Conservation (phyloP, 495 filamentous ascomycete species). For the Hapsidospora chrysogenum region DNA sequence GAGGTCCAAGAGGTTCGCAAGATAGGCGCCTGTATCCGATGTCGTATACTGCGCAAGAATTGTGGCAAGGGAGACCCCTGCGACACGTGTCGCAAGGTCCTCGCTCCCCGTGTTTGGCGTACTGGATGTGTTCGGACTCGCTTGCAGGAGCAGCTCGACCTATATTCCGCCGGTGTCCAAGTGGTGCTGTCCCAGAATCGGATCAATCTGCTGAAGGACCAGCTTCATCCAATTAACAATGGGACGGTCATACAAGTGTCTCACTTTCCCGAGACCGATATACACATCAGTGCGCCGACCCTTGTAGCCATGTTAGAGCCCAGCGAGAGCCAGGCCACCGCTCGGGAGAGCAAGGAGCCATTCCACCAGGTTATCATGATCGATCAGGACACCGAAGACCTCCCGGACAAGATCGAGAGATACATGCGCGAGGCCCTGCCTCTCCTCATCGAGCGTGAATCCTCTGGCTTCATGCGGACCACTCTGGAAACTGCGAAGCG, state of each 20-base stretch:
- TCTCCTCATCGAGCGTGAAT: constrained; percentile 45
- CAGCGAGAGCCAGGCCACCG: constrained; percentile 17
- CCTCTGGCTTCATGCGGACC: constrained; percentile 48
- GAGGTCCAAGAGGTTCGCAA: constrained; percentile 72
- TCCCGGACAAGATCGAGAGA: constrained; percentile 45
- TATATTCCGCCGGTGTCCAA: constrained; percentile 57
- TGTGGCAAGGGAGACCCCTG: constrained; percentile 73
- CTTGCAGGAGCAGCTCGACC: constrained; percentile 53
- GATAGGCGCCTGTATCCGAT: constrained; percentile 70
- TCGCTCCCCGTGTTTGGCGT: constrained; percentile 67
- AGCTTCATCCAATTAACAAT: constrained; percentile 37
- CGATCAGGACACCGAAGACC: constrained; percentile 50
- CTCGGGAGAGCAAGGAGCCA: constrained; percentile 13
- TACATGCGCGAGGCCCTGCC: constrained; percentile 53
- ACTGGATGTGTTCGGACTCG: constrained; percentile 61
- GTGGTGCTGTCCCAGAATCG: constrained; percentile 49
- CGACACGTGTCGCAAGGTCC: constrained; percentile 59
- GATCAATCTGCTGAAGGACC: constrained; percentile 40
- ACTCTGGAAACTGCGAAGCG: constrained; percentile 45
- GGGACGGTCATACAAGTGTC: constrained; percentile 50
- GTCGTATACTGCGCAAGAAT: constrained; percentile 73
- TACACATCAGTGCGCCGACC: constrained; percentile 35
- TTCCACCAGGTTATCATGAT: constrained; percentile 35
- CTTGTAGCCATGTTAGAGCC: constrained; percentile 25
- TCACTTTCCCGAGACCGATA: constrained; percentile 43